Evolutionary conservation across 352 stramenopile species (phyloP).

Genomic region (Elongisporangium anandrum): DNA sequence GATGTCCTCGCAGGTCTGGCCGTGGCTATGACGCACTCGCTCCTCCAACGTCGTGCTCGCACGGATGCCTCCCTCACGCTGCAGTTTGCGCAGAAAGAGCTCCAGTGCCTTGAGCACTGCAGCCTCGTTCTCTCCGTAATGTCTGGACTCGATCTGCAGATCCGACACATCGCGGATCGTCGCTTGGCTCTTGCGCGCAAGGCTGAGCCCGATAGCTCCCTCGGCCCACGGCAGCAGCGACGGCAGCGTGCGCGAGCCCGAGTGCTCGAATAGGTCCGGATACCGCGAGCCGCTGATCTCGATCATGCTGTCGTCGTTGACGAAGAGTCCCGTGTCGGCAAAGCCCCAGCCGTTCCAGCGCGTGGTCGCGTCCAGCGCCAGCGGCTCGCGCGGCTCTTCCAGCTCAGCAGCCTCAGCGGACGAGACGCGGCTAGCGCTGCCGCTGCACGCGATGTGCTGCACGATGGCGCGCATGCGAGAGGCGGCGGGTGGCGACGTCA

Average conservation of each 20-base stretch:
- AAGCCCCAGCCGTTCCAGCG: slow-evolving; percentile 78
- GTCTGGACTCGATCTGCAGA: slow-evolving; percentile 16
- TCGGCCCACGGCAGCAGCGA: slow-evolving; percentile 54
- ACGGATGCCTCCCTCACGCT: slow-evolving; percentile 21
- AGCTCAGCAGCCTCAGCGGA: no score
- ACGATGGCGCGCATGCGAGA: slow-evolving; percentile 51
- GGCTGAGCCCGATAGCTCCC: slow-evolving; percentile 44
- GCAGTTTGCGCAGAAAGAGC: slow-evolving; percentile 23
- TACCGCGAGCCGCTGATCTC: slow-evolving; percentile 63
- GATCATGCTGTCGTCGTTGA: slow-evolving; percentile 49
- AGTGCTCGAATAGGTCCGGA: slow-evolving; percentile 45
- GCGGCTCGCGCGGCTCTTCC: slow-evolving; percentile 1
- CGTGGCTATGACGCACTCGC: slow-evolving; percentile 59
- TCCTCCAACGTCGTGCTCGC: slow-evolving; percentile 39
- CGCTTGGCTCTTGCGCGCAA: slow-evolving; percentile 26
- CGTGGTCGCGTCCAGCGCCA: slow-evolving; percentile 27
- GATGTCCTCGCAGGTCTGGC: slow-evolving; percentile 72
- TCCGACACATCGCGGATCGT: slow-evolving; percentile 24
- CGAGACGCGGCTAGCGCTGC: no score
- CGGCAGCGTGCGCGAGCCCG: slow-evolving; percentile 41
- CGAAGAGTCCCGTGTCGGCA: slow-evolving; percentile 62
- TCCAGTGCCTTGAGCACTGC: slow-evolving; percentile 20
- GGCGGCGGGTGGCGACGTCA: no score
- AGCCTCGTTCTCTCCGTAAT: slow-evolving; percentile 2
- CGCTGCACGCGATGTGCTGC: slow-evolving; percentile 22